Evolutionary conservation across 2,329 filamentous ascomycete genomes (phyloP), one percentile per base, ranked within the genome.

Genomic region (Didymella exigua): DNA sequence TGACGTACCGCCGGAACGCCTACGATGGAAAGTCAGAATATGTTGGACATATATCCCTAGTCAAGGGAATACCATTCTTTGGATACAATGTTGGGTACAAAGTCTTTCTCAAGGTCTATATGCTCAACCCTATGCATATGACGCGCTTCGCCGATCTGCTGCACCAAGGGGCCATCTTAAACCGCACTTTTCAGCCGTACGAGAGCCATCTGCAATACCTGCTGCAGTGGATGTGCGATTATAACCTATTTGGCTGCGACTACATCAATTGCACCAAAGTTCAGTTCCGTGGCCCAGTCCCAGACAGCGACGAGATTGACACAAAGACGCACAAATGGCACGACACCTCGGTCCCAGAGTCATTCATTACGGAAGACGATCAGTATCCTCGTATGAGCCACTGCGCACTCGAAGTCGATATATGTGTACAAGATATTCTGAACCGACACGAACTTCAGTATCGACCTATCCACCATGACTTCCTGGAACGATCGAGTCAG

Each of bases 141-240:
- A 91, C 88, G n/a, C 86, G 93, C 27, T 81, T 98, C 54, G 86
- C 90, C 23, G 93, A 98, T 69, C 81, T 99, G 42, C 81, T 99
- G 36, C 87, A 90, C 16, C 92, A 96, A 74, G 95, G 95, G 7
- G 89, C 89, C 26, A 87, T 99, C 37, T 85, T 98, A 84, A 90
- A 90, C 70, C 85, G 84, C 55, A 83, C 85, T 21, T 89, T 99
- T 37, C 93, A 98, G 69, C 93, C 95, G 0, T 96, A 95, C 70
- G 95, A 99, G 76, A 92, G 90, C 16, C 96, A 99, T 72, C 75
- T 98, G 58, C 91, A 96, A 70, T 98, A 93, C 72, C 78, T 97
- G 8, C 82, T 95, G 9, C 96, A 99, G 76, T 99, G 96, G 85
- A 98, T 99, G 95, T 89, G 89, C 61, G 96, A 99, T 74, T 99